Evolutionary conservation across 2,329 filamentous ascomycete species (phyloP), one percentile per base, ranked within the genome.

Genomic region (Pyrenophora graminea): DNA sequence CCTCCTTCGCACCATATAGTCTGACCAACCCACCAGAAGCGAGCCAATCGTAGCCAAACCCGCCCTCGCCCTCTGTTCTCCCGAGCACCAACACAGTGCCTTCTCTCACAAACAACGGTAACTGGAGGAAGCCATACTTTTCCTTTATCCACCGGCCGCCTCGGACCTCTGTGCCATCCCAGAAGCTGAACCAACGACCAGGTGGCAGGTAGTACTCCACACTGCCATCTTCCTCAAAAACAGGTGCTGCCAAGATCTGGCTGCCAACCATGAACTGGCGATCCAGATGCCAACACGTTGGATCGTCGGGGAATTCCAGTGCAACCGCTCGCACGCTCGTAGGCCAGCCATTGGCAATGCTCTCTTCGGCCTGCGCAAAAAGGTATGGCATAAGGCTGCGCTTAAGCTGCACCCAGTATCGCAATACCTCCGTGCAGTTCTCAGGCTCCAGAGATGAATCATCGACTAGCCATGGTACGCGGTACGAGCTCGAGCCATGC

Each of bases 381-480:
- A 86, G 71, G 59, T 86, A 86, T 5, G 83, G 83, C 71, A 83
- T 85, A 17, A 85, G 71, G 1, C 75, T 72, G 18, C 83, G 76
- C 66, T 85, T 85, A 19, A 84, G 68, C 61, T 69, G 71, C 21
- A 81, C 76, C 72, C 79, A 79, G 56, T 80, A 74, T 63, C 79
- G 61, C 69, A 88, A 74, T 62, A 89, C 65, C 73, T 70, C 83
- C 65, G 47, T 82, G 77, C 47, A 79, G 71, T 60, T 77, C 65
- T 72, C 70, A 3, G 68, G 64, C 44, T 85, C 72, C 3, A 66
- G 68, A 21, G 77, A 85, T 41, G 88, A 85, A 52, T 82, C 73
- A 61, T 89, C 87, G 53, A 89, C 84, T 37, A 83, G 80, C 87
- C 87, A 90, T 2, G 87, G 87, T n/a, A 90, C 86, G 15, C 87